These are phyloP conservation scores for Elymus sibiricus DNA, from an alignment of 176 grass and related monocot genomes.

Conservation along the genomic window DNA sequence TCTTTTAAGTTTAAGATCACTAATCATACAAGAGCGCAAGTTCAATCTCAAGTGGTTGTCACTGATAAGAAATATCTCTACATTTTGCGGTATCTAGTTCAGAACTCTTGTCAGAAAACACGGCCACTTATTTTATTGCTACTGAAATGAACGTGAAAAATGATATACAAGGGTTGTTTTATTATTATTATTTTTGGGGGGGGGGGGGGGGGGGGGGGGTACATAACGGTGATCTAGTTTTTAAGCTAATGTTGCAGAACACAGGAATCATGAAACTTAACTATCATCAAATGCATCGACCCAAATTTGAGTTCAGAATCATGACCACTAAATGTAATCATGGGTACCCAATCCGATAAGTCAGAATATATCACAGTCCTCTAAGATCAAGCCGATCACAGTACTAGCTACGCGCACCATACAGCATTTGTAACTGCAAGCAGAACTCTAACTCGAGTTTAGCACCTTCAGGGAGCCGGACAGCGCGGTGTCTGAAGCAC, in stretches of 20 bases:
- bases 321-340: not conserved
- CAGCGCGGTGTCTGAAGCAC: not conserved
- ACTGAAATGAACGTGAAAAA: not conserved
- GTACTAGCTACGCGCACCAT: not conserved
- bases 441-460: not conserved
- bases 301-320: not conserved
- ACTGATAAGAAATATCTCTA: not conserved
- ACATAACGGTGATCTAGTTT: not conserved
- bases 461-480: constrained; percentile 40
- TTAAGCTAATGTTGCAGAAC: not conserved
- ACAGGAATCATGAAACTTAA: not conserved
- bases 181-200: too few relatives aligned
- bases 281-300: not conserved
- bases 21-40: not conserved
- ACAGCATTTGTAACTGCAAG: not conserved
- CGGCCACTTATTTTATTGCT: not conserved
- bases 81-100: not conserved
- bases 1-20: constrained; percentile 12
- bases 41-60: not conserved
- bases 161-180: not conserved
- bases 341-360: not conserved
- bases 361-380: not conserved
- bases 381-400: not conserved
- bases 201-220: too few relatives aligned
- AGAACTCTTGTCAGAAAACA: not conserved